These are phyloP conservation scores for Phytophthora pinifolia DNA, from an alignment of 352 stramenopile genomes.

Conservation along the genomic window DNA sequence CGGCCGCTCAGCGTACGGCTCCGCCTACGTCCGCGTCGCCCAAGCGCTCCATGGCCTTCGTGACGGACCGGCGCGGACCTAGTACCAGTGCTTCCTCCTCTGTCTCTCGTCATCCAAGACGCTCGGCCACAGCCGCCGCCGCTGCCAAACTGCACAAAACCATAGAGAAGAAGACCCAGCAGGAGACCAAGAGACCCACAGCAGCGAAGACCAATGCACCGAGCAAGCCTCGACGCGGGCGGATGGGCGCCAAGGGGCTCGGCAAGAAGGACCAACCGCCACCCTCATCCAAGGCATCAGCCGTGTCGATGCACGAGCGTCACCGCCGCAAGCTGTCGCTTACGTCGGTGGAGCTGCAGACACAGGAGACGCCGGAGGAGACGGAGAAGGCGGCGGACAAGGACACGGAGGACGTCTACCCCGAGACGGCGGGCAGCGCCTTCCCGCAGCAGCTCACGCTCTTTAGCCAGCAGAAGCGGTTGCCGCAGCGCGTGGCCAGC, in stretches of 20 bases:
- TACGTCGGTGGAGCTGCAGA: slow-evolving; percentile 23
- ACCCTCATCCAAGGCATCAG: slow-evolving; percentile 14
- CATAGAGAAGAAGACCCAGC: slow-evolving; percentile 23
- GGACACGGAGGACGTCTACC: slow-evolving; percentile 66
- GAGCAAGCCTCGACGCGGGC: slow-evolving; percentile 46
- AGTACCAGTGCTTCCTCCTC: background rate
- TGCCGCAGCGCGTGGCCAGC: slow-evolving; percentile 71
- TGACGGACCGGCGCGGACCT: slow-evolving; percentile 38
- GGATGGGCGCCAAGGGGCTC: slow-evolving; percentile 53
- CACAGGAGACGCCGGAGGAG: slow-evolving; percentile 3
- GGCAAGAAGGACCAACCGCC: slow-evolving; percentile 19
- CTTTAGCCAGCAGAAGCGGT: slow-evolving; percentile 79
- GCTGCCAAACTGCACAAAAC: slow-evolving; percentile 31
- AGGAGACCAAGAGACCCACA: slow-evolving; percentile 11
- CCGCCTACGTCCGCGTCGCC: slow-evolving; percentile 13
- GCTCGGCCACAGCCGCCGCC: slow-evolving; percentile 12
- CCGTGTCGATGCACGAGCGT: slow-evolving; percentile 19
- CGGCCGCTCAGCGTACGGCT: slow-evolving; percentile 15
- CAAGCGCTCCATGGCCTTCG: slow-evolving; percentile 52
- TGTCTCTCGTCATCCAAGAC: slow-evolving; percentile 9
- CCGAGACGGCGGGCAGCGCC: slow-evolving; percentile 50
- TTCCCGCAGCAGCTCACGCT: slow-evolving; percentile 75
- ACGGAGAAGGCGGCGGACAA: slow-evolving; percentile 27
- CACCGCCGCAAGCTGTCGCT: slow-evolving; percentile 45
- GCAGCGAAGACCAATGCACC: slow-evolving; percentile 13